phyloP scores from a whole-genome alignment of 2,329 filamentous ascomycete genomes.

The Leptodontidium sp. region DNA sequence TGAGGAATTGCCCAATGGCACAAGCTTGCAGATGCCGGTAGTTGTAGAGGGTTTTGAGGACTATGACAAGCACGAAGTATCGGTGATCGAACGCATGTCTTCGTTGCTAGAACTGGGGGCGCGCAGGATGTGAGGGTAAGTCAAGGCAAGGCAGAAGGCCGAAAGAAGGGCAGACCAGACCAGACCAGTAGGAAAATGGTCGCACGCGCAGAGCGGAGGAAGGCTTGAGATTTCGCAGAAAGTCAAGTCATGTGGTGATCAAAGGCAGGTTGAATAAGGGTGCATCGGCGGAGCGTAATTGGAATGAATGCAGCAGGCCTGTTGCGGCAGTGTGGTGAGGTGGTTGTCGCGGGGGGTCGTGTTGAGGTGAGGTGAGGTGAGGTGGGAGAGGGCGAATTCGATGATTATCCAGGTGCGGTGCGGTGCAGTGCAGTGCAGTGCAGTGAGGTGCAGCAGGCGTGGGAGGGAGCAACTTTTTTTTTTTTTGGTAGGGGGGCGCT shows the following conservation, averaged over 20 bases:
- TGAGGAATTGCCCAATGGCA: conserved; percentile 36
- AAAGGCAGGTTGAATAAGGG: not conserved
- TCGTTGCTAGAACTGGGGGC: conserved; percentile 21
- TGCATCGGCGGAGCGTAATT: not conserved
- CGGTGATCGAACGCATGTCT: conserved; percentile 43
- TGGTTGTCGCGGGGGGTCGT: conserved; percentile 9
- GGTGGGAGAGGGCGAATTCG: conserved; percentile 1
- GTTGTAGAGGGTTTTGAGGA: conserved; percentile 29
- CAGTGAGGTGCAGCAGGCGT: no score
- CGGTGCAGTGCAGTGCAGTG: not conserved
- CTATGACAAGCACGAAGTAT: conserved; percentile 37
- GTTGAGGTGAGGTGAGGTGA: not conserved
- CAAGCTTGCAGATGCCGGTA: conserved; percentile 34
- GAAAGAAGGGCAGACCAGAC: conserved; percentile 1
- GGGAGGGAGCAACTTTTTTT: conserved; percentile 19
- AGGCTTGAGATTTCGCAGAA: not conserved
- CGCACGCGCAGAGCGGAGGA: conserved; percentile 7
- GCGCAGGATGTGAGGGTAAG: conserved; percentile 4
- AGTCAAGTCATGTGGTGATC: conserved; percentile 20
- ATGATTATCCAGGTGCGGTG: conserved; percentile 17
- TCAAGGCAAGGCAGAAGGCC: conserved; percentile 8
- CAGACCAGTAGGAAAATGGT: not conserved
- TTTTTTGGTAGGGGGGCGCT: not conserved
- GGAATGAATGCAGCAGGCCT: conserved; percentile 18
- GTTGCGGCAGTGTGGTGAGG: conserved; percentile 8